phyloP scores from a whole-genome alignment of 2,329 filamentous ascomycete species.

The Coniochaeta sp. region DNA sequence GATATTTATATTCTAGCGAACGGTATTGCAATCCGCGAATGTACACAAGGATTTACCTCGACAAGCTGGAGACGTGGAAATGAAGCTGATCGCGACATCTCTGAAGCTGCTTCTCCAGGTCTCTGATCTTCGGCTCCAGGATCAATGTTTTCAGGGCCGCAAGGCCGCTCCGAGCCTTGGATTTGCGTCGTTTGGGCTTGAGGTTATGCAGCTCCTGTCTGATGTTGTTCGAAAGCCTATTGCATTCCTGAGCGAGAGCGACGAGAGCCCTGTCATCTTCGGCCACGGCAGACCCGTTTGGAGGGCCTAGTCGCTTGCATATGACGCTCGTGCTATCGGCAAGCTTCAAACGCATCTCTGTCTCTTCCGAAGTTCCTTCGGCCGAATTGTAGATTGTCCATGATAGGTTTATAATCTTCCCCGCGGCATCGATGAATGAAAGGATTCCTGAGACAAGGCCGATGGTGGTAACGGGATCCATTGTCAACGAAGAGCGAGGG shows the following conservation, averaged over 20 bases:
- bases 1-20: not conserved
- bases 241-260: not conserved
- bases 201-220: not conserved
- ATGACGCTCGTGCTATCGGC: not conserved
- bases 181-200: not conserved
- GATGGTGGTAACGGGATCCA: not conserved
- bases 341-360: not conserved
- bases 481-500: not conserved
- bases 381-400: not conserved
- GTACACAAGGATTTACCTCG: not conserved
- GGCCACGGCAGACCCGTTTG: not conserved
- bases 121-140: not conserved
- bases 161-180: not conserved
- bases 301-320: not conserved
- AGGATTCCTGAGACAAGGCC: not conserved
- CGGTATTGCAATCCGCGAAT: too few relatives aligned
- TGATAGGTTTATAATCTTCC: not conserved
- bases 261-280: not conserved
- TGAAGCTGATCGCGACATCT: not conserved
- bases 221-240: not conserved
- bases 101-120: not conserved
- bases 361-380: not conserved
- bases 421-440: not conserved
- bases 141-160: not conserved
- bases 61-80: not conserved